Conservation (phyloP, 345 rosid genomes). For the Lepidium africanum region DNA sequence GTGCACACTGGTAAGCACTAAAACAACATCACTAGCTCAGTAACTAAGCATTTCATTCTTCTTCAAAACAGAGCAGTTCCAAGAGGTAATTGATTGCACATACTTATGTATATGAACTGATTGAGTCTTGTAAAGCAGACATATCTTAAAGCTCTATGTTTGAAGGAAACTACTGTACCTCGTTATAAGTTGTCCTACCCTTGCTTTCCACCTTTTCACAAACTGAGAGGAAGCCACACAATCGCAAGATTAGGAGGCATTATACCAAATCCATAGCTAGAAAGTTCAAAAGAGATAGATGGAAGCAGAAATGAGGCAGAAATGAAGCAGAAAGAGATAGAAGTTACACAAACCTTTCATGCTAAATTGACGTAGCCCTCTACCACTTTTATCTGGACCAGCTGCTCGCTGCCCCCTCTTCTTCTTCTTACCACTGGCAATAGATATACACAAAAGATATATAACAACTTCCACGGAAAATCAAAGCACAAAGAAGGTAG, state of each 20-base stretch:
- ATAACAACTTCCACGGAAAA: background rate
- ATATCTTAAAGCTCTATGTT: background rate
- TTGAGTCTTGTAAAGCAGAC: background rate
- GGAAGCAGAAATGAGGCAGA: background rate
- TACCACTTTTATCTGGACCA: slow-evolving; percentile 89
- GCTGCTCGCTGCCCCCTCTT: slow-evolving; percentile 84
- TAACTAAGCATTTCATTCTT: too few species aligned
- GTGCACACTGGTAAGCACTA: background rate
- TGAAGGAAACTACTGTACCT: slow-evolving; percentile 51
- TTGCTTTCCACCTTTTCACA: slow-evolving; percentile 99
- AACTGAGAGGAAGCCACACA: slow-evolving; percentile 39
- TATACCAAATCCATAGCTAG: background rate
- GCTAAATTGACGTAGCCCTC: slow-evolving; percentile 99
- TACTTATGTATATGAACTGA: background rate
- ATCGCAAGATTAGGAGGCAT: background rate
- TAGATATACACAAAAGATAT: background rate
- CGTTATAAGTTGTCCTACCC: slow-evolving; percentile 96
- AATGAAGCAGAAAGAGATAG: background rate
- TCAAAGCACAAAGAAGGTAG: background rate
- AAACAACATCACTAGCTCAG: too few species aligned
- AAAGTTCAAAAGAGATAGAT: background rate
- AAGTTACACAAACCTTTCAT: slow-evolving; percentile 69
- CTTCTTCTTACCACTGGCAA: slow-evolving; percentile 68
- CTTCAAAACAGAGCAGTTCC: background rate
- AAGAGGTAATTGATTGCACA: background rate